Conservation (phyloP, 805 yeast genomes). For the Schizosaccharomyces japonicus region DNA sequence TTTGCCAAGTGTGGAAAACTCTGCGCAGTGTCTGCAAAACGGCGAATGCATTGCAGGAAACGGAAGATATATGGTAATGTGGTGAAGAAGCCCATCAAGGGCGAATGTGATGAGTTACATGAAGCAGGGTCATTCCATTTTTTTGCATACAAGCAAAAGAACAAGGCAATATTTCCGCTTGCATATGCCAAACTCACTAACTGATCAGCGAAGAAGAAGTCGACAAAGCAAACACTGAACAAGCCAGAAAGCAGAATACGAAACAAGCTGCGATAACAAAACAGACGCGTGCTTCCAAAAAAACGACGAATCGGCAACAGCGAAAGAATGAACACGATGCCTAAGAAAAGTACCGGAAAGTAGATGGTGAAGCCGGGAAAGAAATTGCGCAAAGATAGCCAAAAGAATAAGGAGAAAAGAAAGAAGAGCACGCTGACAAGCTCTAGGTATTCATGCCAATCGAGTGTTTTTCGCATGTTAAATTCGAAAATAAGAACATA, state of each 20-base stretch:
- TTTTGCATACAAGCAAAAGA: constrained; percentile 51
- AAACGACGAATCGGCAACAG: constrained; percentile 38
- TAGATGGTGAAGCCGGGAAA: constrained; percentile 50
- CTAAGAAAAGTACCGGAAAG: constrained; percentile 62
- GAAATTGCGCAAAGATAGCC: constrained; percentile 53
- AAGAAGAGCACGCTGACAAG: constrained; percentile 38
- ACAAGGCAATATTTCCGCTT: constrained; percentile 60
- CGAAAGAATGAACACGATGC: constrained; percentile 24
- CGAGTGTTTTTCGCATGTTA: constrained; percentile 39
- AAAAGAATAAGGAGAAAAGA: constrained; percentile 34
- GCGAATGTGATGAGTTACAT: constrained; percentile 63
- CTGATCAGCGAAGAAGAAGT: constrained; percentile 81
- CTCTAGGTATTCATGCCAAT: constrained; percentile 40
- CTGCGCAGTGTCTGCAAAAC: constrained; percentile 80
- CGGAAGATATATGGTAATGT: constrained; percentile 80
- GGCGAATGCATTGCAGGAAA: constrained; percentile 68
- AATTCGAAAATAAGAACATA: constrained; percentile 84
- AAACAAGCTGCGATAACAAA: constrained; percentile 52
- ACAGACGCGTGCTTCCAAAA: constrained; percentile 41
- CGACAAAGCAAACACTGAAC: constrained; percentile 86
- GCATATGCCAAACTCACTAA: constrained; percentile 74
- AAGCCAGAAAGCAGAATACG: constrained; percentile 60
- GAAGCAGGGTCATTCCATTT: constrained; percentile 32
- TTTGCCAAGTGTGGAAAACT: constrained; percentile 92
- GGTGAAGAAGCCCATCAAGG: constrained; percentile 59